Evolutionary conservation across 2,329 filamentous ascomycete genomes (phyloP), one percentile per base, ranked within the genome.

Genomic region (Fonsecaea monophora): DNA sequence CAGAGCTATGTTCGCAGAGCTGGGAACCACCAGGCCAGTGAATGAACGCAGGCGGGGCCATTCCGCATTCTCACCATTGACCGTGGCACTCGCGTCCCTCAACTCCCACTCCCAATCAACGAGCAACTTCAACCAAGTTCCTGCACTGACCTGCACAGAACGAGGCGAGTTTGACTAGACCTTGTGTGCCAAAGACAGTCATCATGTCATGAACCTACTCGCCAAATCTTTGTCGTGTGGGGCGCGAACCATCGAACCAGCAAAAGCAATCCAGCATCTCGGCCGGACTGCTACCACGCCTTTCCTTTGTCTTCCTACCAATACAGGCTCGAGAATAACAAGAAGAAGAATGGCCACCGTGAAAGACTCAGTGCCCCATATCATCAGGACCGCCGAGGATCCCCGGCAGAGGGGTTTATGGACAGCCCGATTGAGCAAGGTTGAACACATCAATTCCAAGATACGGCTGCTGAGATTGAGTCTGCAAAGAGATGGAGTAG

Each of bases 331-430:
- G 18, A 57, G 68, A 59, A 71, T 18, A 25, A 25, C 25, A 25
- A 25, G 25, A 25, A 25, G 25, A 25, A 25, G 25, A 25, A 25
- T 25, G 72, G 66, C 71, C 2, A 67, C 68, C 6, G 66, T 70
- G 48, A 78, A 78, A 68, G 74, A 77, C 59, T 79, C 76, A 1
- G 73, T 80, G 54, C 80, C 81, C 21, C 92, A 95, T 74, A 81
- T 90, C 66, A 86, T 92, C 71, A 86, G 92, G 61, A 96, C 92
- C 10, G 89, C 90, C 2, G 79, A 84, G 45, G 90, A 95, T 75
- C 91, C 90, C 50, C 87, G 92, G 65, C 87, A 90, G 65, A 80
- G 85, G 67, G 86, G 85, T 15, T 79, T 93, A 6, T 85, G 92
- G 75, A 78, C 79, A 2, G 89, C 92, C 15, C 84, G 81, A 3